Evolutionary conservation across 106 monocot species (phyloP).

Genomic region (Alisma plantagoaquatica): DNA sequence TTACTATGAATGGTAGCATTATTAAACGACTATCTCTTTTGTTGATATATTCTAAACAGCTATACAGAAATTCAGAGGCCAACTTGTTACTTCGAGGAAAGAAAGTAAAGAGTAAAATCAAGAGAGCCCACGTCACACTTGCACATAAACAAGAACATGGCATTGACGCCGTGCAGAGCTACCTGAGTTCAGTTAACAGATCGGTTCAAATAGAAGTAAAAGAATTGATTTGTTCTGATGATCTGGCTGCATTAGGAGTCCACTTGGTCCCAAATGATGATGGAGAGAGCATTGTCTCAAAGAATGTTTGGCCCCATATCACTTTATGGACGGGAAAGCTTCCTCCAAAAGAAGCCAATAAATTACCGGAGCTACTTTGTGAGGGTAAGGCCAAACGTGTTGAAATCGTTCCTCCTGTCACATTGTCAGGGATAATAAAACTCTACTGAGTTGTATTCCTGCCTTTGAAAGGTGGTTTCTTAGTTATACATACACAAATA

Average conservation of each 20-base stretch:
- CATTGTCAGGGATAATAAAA: not conserved
- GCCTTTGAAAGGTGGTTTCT: too few species aligned
- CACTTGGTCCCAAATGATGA: slow-evolving; percentile 41
- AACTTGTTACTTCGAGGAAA: slow-evolving; percentile 1
- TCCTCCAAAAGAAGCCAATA: slow-evolving; percentile 65
- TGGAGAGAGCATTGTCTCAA: slow-evolving; percentile 53
- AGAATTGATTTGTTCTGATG: slow-evolving; percentile 66
- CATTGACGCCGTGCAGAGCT: slow-evolving; percentile 68
- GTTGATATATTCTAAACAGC: too few species aligned
- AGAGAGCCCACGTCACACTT: slow-evolving; percentile 68
- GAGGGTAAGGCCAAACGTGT: slow-evolving; percentile 64
- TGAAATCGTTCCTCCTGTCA: slow-evolving; percentile 3
- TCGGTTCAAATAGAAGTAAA: slow-evolving; percentile 58
- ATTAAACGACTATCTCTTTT: too few species aligned
- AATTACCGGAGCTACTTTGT: slow-evolving; percentile 38
- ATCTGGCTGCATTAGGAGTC: slow-evolving; percentile 68
- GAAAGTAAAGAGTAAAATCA: slow-evolving; percentile 36
- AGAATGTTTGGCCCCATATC: slow-evolving; percentile 85
- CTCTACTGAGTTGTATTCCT: too few species aligned
- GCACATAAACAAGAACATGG: slow-evolving; percentile 95
- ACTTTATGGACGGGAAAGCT: slow-evolving; percentile 64
- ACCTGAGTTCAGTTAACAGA: slow-evolving; percentile 32
- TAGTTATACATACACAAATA: too few species aligned
- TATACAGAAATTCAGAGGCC: not conserved
- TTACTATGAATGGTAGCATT: too few species aligned